Conservation (phyloP, 768 basidiomycete species). For the Russula foetens region DNA sequence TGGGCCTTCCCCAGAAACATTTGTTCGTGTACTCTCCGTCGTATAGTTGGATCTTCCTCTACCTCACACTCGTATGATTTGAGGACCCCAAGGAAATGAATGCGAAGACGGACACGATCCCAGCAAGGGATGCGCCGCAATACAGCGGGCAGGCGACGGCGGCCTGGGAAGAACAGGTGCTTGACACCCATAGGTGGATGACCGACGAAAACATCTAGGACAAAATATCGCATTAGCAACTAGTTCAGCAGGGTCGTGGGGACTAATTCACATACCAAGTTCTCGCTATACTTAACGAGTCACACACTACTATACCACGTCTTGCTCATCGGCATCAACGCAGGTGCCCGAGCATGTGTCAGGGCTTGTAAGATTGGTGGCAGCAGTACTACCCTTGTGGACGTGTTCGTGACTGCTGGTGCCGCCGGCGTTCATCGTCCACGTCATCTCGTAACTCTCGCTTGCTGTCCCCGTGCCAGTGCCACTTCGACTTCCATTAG, state of each 20-base stretch:
- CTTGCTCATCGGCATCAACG: neutral
- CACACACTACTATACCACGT: neutral
- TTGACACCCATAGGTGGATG: neutral
- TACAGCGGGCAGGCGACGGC: too few relatives aligned
- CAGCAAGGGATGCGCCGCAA: neutral
- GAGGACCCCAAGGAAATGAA: neutral
- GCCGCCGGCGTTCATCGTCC: neutral
- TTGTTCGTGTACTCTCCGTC: too few relatives aligned
- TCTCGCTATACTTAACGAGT: too few relatives aligned
- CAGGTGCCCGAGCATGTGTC: neutral
- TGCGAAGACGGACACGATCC: neutral
- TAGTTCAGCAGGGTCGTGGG: neutral
- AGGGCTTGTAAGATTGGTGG: neutral
- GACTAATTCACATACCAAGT: neutral
- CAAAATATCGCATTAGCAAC: neutral
- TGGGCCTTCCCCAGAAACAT: too few relatives aligned
- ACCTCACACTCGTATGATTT: neutral
- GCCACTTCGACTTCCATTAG: neutral
- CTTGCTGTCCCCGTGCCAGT: neutral
- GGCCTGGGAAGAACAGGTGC: too few relatives aligned
- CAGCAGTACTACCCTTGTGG: neutral
- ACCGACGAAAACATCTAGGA: neutral
- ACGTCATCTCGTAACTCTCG: conserved; percentile 11
- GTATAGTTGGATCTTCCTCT: neutral
- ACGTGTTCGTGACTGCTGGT: neutral